These are phyloP conservation scores for Xylariales sp. DNA, from an alignment of 2,329 filamentous ascomycete species.

Conservation along the genomic window DNA sequence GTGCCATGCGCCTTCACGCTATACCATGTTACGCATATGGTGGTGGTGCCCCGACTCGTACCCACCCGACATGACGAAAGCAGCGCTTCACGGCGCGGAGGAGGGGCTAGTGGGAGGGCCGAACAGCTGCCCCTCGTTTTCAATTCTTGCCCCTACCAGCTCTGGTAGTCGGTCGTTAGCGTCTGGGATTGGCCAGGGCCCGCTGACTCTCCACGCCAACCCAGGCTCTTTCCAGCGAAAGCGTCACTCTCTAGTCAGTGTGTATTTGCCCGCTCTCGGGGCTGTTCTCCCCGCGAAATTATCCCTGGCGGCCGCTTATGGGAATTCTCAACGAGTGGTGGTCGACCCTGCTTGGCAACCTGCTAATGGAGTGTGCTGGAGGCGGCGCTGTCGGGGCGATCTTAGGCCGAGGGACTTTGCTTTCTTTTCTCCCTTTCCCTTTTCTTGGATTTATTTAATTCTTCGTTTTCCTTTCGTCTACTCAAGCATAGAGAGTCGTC, in stretches of 20 bases:
- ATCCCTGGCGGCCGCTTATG: constrained; percentile 7
- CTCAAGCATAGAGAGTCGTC: too few species aligned
- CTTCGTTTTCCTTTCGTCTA: too few species aligned
- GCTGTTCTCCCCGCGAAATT: too few species aligned
- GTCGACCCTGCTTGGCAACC: too few species aligned
- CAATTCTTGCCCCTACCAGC: not conserved
- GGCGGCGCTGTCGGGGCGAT: too few species aligned
- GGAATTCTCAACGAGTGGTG: constrained; percentile 11
- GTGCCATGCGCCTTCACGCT: not conserved
- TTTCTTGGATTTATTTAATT: too few species aligned
- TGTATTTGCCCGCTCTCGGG: constrained; percentile 1
- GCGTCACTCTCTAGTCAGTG: not conserved
- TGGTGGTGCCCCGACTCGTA: not conserved
- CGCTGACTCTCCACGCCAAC: not conserved
- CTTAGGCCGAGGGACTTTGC: too few species aligned
- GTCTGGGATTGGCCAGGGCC: constrained; percentile 3
- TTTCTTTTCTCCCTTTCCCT: too few species aligned
- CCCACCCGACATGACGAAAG: not conserved
- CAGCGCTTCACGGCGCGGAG: not conserved
- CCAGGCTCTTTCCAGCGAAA: constrained; percentile 3
- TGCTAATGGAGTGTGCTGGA: too few species aligned
- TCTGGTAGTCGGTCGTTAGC: constrained; percentile 1
- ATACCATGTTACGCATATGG: not conserved
- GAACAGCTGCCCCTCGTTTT: too few species aligned
- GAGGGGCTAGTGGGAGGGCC: too few species aligned